A percentile compares a stretch with the other conserved stretches of the same genome.
These are phyloP conservation scores for Purpureocillium takamizusanense DNA, from an alignment of 2,329 filamentous ascomycete genomes.

Conservation along the genomic window DNA sequence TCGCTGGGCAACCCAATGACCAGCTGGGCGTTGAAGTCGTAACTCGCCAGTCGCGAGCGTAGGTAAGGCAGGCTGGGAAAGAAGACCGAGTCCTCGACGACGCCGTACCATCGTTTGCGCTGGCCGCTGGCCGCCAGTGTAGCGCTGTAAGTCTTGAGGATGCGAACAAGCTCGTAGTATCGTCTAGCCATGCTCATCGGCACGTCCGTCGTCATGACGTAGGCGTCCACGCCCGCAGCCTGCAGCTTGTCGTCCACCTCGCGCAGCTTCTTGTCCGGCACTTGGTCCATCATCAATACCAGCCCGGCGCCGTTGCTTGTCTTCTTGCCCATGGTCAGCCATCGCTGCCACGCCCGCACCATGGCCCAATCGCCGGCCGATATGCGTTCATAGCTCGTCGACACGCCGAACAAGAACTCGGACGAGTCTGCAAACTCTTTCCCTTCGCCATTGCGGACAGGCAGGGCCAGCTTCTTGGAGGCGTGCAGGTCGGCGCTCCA, in stretches of 20 bases:
- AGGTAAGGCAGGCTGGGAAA: conserved; percentile 32
- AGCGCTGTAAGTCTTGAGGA: conserved; percentile 22
- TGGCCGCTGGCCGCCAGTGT: conserved; percentile 24
- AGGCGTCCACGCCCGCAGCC: conserved; percentile 28
- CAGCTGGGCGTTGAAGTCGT: conserved; percentile 20
- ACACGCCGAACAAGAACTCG: conserved; percentile 31
- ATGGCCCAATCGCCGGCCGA: conserved; percentile 27
- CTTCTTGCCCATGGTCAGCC: conserved; percentile 32
- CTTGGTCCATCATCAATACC: conserved; percentile 31
- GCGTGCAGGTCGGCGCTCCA: conserved; percentile 16
- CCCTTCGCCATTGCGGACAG: conserved; percentile 18
- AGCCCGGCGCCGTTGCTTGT: conserved; percentile 33
- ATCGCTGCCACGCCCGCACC: conserved; percentile 33
- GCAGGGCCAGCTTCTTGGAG: conserved; percentile 21
- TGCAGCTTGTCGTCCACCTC: conserved; percentile 20
- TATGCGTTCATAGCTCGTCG: conserved; percentile 32
- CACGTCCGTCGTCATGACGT: conserved; percentile 21
- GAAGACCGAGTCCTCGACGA: conserved; percentile 38
- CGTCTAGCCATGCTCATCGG: conserved; percentile 21
- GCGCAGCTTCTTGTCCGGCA: conserved; percentile 20
- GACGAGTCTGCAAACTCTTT: conserved; percentile 28
- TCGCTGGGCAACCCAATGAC: conserved; percentile 36
- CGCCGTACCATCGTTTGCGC: conserved; percentile 30
- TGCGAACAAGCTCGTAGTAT: conserved; percentile 28
- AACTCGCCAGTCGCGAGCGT: conserved; percentile 24